Percentiles rank a stretch among this genome's conserved stretches.
These are phyloP conservation scores for Penicillium diatomitis DNA, from an alignment of 495 filamentous ascomycete genomes.

Conservation along the genomic window DNA sequence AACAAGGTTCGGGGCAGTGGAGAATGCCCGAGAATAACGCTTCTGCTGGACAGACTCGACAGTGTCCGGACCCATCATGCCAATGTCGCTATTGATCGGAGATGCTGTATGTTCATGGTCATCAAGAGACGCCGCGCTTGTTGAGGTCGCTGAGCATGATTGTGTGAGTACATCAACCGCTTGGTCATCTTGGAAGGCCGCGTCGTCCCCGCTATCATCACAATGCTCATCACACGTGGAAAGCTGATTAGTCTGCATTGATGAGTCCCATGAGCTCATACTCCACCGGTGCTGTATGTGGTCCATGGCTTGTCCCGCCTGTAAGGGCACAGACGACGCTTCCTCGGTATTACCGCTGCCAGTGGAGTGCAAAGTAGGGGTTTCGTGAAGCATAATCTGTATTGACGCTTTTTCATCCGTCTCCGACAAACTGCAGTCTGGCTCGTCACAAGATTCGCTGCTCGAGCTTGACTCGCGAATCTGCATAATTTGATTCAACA, in stretches of 20 bases:
- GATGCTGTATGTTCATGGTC: constrained; percentile 8
- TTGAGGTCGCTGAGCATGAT: constrained; percentile 28
- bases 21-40: constrained; percentile 7
- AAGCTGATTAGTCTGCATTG: constrained; percentile 30
- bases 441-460: constrained; percentile 39
- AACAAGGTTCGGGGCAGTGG: constrained; percentile 35
- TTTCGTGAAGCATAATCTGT: constrained; percentile 48
- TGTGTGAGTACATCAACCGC: constrained; percentile 21
- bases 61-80: constrained; percentile 11
- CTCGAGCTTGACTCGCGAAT: constrained; percentile 40
- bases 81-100: constrained; percentile 12
- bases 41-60: constrained; percentile 3
- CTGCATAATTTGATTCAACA: constrained; percentile 44
- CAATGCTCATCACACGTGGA: constrained; percentile 31
- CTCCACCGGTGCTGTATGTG: constrained; percentile 37
- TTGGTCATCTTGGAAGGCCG: constrained; percentile 9
- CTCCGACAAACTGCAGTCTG: constrained; percentile 44
- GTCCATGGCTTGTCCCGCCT: constrained; percentile 10
- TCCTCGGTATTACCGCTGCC: constrained; percentile 26
- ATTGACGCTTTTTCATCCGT: constrained; percentile 50
- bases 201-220: constrained; percentile 26
- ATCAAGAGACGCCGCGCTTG: constrained; percentile 19
- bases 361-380: constrained; percentile 28
- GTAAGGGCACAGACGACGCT: constrained; percentile 12
- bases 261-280: constrained; percentile 46